These are phyloP conservation scores for Teunomyces pallodes DNA, from an alignment of 805 yeast species.

Conservation along the genomic window DNA sequence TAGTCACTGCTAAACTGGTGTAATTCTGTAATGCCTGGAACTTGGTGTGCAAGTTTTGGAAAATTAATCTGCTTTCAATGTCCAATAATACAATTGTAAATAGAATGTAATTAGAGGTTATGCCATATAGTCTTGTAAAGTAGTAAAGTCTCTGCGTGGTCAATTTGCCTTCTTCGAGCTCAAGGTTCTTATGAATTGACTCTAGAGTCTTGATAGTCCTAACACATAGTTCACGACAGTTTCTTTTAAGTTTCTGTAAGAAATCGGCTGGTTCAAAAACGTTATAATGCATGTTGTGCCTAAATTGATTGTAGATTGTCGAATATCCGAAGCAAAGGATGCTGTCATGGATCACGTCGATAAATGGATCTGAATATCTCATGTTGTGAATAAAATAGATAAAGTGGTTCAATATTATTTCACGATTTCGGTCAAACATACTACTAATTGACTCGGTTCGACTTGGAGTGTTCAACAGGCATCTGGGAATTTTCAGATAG, in stretches of 20 bases:
- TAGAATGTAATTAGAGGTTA: neutral
- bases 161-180: neutral
- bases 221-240: neutral
- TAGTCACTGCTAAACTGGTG: neutral
- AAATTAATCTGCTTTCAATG: neutral
- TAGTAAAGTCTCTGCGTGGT: neutral
- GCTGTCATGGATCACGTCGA: slow-evolving; percentile 10
- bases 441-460: neutral
- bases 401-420: slow-evolving; percentile 9
- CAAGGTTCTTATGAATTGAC: neutral
- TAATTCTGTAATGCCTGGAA: neutral
- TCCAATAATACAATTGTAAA: neutral
- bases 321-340: slow-evolving; percentile 17
- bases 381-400: slow-evolving; percentile 5
- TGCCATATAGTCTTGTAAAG: neutral
- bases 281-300: neutral
- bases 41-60: neutral
- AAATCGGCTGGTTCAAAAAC: neutral
- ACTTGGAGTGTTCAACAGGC: neutral
- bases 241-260: neutral
- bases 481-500: neutral
- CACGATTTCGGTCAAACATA: neutral
- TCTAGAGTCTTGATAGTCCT: neutral
- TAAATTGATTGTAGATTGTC: slow-evolving; percentile 12
- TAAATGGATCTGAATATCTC: neutral